Evolutionary conservation across 371 early-diverging fungal species (phyloP), one percentile per base, ranked within the genome.

Genomic region (Mucor circinelloides): DNA sequence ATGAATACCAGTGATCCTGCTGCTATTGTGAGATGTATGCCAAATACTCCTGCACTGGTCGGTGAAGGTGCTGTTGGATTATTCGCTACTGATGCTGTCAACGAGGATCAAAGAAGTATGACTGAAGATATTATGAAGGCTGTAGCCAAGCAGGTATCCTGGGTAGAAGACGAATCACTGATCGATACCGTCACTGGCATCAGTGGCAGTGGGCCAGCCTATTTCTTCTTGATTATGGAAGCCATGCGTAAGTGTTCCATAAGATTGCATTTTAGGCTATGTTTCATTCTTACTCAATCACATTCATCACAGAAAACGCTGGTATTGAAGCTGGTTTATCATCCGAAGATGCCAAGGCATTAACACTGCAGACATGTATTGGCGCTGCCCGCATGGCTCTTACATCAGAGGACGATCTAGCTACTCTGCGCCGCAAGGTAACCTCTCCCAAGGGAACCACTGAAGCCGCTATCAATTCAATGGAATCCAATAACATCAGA

Each of bases 401-500:
- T 31, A 72, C 77, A 31, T 85, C 89, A 55, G 79, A 84, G 10
- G 91, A 93, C 67, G 90, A 91, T 70, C 85, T 93, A 25, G 88
- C 91, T 55, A 89, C 91, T 38, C 80, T 97, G 48, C 85, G 97
- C 25, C 71, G 83, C 44, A 93, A 93, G 72, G 97, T 97, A 34
- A 97, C 97, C 1, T 91, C 92, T 31, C 97, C 97, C 23, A 94
- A 95, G 31, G 97, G 97, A 13, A 96, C 97, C 21, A 97, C 97
- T 15, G 91, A 95, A 60, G 96, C 96, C 0, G 97, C 93, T 23
- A 85, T 97, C 71, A 87, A 91, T 64, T 74, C 85, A 2, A 82
- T 95, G 78, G 91, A 94, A 72, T 85, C 82, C 0, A 84, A 76
- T 27, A 81, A 87, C 19, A 78, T 91, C 55, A 76, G 89, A 25